These are phyloP conservation scores for Brassica hybrid DNA, from an alignment of 441 rosid genomes.

Conservation along the genomic window DNA sequence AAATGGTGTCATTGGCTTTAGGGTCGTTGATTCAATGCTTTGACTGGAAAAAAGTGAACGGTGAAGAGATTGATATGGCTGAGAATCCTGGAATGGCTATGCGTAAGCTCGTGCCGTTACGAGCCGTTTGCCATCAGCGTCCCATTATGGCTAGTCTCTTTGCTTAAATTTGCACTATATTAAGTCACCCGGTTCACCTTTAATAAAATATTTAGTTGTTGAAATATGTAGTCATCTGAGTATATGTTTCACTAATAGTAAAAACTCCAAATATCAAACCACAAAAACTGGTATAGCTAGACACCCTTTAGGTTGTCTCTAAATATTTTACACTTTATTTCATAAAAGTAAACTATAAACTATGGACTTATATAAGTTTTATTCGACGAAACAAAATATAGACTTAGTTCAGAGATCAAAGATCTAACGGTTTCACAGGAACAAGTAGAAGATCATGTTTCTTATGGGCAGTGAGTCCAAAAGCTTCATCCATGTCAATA, in stretches of 20 bases:
- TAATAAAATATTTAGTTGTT: neutral
- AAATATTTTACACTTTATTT: neutral
- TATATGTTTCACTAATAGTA: neutral
- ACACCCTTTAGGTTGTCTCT: neutral
- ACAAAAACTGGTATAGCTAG: neutral
- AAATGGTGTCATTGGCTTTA: slow-evolving; percentile 43
- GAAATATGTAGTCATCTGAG: neutral
- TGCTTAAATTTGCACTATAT: no score
- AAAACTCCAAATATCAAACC: neutral
- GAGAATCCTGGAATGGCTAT: slow-evolving; percentile 48
- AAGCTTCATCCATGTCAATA: slow-evolving; percentile 25
- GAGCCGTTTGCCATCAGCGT: no score
- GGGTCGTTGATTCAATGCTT: slow-evolving; percentile 59
- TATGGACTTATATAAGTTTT: neutral
- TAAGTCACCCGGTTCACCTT: no score
- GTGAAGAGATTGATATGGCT: slow-evolving; percentile 47
- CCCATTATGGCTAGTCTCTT: no score
- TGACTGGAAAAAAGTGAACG: slow-evolving; percentile 52
- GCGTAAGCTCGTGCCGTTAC: no score
- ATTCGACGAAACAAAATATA: neutral
- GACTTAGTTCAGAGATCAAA: neutral
- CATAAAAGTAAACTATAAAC: neutral
- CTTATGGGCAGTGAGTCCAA: neutral
- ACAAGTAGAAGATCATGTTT: slow-evolving; percentile 6
- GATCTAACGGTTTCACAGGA: neutral